Base-by-base conservation (phyloP, 257 asterid genomes). In the Fraxinus quadrangulata region DNA sequence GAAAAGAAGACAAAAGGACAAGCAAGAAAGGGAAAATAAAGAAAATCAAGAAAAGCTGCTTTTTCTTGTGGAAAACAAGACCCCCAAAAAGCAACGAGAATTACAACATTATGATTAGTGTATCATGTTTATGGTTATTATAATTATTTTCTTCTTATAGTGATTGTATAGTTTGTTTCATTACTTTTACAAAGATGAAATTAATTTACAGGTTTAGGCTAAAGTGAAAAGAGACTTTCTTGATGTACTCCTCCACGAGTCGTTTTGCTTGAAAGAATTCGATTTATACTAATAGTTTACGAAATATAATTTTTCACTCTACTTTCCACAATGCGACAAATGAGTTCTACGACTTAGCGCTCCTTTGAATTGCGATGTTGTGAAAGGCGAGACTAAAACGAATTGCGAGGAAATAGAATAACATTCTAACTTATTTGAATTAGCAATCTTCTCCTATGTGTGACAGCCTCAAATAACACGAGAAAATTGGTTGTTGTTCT, bases 101-200 rank as follows among this genome's bases (percentile, higher is more conserved):
- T 89, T 92, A 90, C 94, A 87, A 88, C 90, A 79, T 73, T 80
- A 94, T 94, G 81, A 94, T 92, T 88, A 86, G 88, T 73, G 76
- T 86, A 78, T 87, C 89, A 80, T 88, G 91, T 90, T 92, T 89
- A 80, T 85, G 82, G 78, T 76, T 77, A 61, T 86, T 84, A 68
- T 80, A 81, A 70, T 81, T 82, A 79, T 84, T 83, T 81, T 67
- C 75, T 72, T 81, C 73, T 54, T 83, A 73, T 71, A 75, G 13
- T 47, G 12, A 28, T 73, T 78, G 74, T 81, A 72, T 63, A 74
- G 75, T 81, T 82, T 82, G 76, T 80, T 77, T 69, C 24, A 72
- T 36, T 77, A 83, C 76, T 78, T 78, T 72, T 76, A 77, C 83
- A 80, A 61, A 77, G 79, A 72, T 76, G 78, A 78, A 85, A 83